These are phyloP conservation scores for Coprinellus aureogranulatus DNA, from an alignment of 768 basidiomycete genomes.

Conservation along the genomic window DNA sequence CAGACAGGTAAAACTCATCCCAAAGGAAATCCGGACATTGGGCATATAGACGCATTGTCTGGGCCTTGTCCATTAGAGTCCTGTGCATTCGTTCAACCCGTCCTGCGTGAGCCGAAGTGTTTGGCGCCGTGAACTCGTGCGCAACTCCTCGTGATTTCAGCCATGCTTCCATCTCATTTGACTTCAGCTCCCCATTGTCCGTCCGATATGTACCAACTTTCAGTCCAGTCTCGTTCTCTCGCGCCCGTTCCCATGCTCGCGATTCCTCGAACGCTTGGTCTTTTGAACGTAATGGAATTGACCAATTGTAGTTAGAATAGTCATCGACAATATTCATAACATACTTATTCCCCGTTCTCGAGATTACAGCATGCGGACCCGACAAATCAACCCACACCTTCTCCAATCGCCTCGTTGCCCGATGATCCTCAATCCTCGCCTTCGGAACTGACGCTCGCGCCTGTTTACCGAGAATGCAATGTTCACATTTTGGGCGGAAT, in stretches of 20 bases:
- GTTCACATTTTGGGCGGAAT: slow-evolving; percentile 23
- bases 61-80: slow-evolving; percentile 28
- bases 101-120: slow-evolving; percentile 36
- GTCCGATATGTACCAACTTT: slow-evolving; percentile 15
- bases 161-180: slow-evolving; percentile 19
- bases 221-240: slow-evolving; percentile 19
- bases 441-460: slow-evolving; percentile 28
- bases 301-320: slow-evolving; percentile 25
- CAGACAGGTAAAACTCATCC: slow-evolving; percentile 32
- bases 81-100: slow-evolving; percentile 34
- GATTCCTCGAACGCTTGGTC: slow-evolving; percentile 20
- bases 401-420: slow-evolving; percentile 24
- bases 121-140: slow-evolving; percentile 23
- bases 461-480: slow-evolving; percentile 41
- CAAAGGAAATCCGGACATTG: slow-evolving; percentile 25
- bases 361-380: slow-evolving; percentile 22
- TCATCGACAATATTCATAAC: slow-evolving; percentile 37
- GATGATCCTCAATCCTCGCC: slow-evolving; percentile 18
- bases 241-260: slow-evolving; percentile 23
- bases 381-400: slow-evolving; percentile 31
- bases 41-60: slow-evolving; percentile 26
- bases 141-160: slow-evolving; percentile 7
- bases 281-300: slow-evolving; percentile 30
- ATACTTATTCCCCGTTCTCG: slow-evolving; percentile 24
- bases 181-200: slow-evolving; percentile 23